These are phyloP conservation scores for Malus sylvestris DNA, from an alignment of 306 rosid species.

Conservation along the genomic window DNA sequence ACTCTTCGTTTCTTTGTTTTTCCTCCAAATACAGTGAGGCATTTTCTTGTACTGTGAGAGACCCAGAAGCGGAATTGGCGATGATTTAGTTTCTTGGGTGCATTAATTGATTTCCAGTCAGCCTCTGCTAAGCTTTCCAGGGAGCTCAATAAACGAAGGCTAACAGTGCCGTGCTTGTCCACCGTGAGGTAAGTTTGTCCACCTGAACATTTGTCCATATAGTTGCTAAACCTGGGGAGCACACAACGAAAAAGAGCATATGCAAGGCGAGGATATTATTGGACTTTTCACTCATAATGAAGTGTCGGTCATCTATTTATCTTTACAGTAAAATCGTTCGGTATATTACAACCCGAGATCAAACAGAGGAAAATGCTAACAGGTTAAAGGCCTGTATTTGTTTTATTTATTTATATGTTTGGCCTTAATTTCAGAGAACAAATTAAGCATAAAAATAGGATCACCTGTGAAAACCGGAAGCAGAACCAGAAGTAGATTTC, in stretches of 20 bases:
- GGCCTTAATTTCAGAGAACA: background rate
- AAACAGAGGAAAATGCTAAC: background rate
- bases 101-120: slow-evolving; percentile 30
- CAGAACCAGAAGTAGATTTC: slow-evolving; percentile 33
- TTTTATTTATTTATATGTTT: background rate
- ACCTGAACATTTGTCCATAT: slow-evolving; percentile 34
- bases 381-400: background rate
- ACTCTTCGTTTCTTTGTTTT: slow-evolving; percentile 8
- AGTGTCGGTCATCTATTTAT: background rate
- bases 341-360: background rate
- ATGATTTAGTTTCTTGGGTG: slow-evolving; percentile 19
- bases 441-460: background rate
- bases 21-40: slow-evolving; percentile 30
- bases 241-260: background rate
- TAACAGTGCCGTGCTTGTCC: slow-evolving; percentile 27
- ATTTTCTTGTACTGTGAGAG: slow-evolving; percentile 29
- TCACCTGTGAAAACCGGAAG: slow-evolving; percentile 30
- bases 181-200: slow-evolving; percentile 28
- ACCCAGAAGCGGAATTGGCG: slow-evolving; percentile 22
- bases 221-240: slow-evolving; percentile 32
- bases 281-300: background rate
- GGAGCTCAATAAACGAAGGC: slow-evolving; percentile 17
- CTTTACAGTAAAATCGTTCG: background rate
- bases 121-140: slow-evolving; percentile 26
- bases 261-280: background rate